phyloP scores from a whole-genome alignment of 2,329 filamentous ascomycete genomes.

The Lachnum nothofagi region DNA sequence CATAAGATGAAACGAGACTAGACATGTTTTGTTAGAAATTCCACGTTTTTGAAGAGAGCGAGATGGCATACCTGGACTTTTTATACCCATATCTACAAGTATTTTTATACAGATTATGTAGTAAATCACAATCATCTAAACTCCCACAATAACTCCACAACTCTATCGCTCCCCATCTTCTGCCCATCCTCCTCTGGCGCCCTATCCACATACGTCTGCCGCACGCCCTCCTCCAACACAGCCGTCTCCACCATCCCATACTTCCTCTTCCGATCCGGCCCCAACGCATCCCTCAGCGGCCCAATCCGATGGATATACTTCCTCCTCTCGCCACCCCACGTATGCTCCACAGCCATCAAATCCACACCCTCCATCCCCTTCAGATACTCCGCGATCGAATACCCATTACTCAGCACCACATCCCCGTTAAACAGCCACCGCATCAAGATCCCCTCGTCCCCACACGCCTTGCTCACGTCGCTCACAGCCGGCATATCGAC shows the following conservation, averaged over 20 bases:
- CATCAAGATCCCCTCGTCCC: conserved; percentile 35
- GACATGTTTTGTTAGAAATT: neutral
- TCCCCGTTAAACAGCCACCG: conserved; percentile 39
- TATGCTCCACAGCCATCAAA: conserved; percentile 36
- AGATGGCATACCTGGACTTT: neutral
- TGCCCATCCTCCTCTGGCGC: neutral
- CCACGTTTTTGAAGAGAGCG: neutral
- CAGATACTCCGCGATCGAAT: conserved; percentile 26
- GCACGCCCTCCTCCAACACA: conserved; percentile 17
- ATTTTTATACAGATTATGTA: neutral
- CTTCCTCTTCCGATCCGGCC: conserved; percentile 45
- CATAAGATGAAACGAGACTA: too few relatives aligned
- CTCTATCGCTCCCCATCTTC: conserved; percentile 13
- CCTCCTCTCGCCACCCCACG: conserved; percentile 39
- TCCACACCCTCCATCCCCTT: conserved; percentile 14
- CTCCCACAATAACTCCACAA: conserved; percentile 25
- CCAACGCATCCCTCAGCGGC: conserved; percentile 46
- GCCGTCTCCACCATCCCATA: conserved; percentile 15
- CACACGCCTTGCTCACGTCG: conserved; percentile 19
- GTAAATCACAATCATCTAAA: conserved; percentile 6
- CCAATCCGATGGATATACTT: conserved; percentile 44
- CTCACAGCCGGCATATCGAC: conserved; percentile 17
- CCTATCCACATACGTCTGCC: conserved; percentile 22
- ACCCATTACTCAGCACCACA: conserved; percentile 42
- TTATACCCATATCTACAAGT: too few relatives aligned